These are phyloP conservation scores for Amanita phalloides DNA, from an alignment of 768 basidiomycete genomes.

Conservation along the genomic window DNA sequence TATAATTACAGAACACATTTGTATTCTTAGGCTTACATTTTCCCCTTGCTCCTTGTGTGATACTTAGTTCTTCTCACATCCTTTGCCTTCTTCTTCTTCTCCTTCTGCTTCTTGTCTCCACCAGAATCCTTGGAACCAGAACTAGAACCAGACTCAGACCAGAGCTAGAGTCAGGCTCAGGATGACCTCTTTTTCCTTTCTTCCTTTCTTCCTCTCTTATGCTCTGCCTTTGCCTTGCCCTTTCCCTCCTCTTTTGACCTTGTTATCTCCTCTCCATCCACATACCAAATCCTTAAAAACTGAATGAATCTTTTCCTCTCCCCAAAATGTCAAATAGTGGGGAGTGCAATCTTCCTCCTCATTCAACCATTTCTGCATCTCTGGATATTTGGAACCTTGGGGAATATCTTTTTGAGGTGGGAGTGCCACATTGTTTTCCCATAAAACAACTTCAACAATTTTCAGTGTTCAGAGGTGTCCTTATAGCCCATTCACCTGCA, in stretches of 20 bases:
- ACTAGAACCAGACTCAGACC: no score
- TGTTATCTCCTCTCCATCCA: background rate
- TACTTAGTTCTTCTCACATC: no score
- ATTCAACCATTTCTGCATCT: background rate
- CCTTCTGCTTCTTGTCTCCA: background rate
- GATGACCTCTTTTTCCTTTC: no score
- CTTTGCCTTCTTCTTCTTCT: background rate
- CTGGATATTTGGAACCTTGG: background rate
- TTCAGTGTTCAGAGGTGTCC: background rate
- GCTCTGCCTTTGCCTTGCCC: no score
- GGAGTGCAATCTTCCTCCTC: background rate
- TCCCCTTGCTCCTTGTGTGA: no score
- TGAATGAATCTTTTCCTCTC: background rate
- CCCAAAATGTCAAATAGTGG: background rate
- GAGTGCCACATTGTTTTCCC: background rate
- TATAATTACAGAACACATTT: no score
- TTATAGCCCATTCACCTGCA: background rate
- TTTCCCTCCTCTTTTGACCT: no score
- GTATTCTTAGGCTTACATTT: no score
- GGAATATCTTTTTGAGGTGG: background rate
- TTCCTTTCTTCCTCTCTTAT: background rate
- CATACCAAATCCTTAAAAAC: background rate
- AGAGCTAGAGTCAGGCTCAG: no score
- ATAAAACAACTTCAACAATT: background rate
- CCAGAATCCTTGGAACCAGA: no score